Base-by-base conservation (phyloP, 1,139 yeast species). In the Scheffersomyces titani region DNA sequence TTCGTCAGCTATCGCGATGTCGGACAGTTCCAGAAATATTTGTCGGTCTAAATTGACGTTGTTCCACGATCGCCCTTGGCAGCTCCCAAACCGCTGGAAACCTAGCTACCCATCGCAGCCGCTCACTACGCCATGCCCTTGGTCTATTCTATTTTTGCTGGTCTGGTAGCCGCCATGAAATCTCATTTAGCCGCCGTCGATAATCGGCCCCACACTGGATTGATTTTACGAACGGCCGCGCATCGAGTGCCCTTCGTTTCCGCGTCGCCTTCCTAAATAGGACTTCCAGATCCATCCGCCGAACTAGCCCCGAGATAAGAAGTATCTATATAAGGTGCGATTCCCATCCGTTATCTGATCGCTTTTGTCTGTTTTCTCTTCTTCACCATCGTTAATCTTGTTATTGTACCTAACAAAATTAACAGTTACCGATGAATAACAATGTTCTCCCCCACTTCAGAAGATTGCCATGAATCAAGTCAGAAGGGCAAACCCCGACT, bases 401-500 rank as follows among this genome's bases (percentile, higher is more conserved):
- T 46, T 46, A 46, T 46, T 46, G 22, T 46, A 18, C 21, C 52
- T 45, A 44, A 19, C 50, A 50, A 50, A 21, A 9, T 22, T 40
- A 50, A 20, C 55, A 19, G 44, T 18, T 20, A 40, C 51, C 48
- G 57, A 55, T 55, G 67, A 57, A 56, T 55, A 55, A 65, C 49
- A 55, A 67, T 70, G 72, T 69, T 67, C 59, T 62, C 68, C 57
- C 63, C 59, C 64, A 62, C 68, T 61, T 67, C 69, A 71, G 80
- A 75, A 73, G 79, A 74, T 62, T 63, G 60, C 70, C 76, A 73
- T 71, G 76, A 75, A 60, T 68, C 76, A 53, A 64, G 63, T 49
- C 55, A 60, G 51, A 73, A 72, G 62, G 75, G 76, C 54, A 74
- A 75, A 68, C 80, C 79, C 56, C 80, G 79, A 75, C 80, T 75